Evolutionary conservation across 2,329 filamentous ascomycete species (phyloP).

Genomic region (Alternaria sp.): DNA sequence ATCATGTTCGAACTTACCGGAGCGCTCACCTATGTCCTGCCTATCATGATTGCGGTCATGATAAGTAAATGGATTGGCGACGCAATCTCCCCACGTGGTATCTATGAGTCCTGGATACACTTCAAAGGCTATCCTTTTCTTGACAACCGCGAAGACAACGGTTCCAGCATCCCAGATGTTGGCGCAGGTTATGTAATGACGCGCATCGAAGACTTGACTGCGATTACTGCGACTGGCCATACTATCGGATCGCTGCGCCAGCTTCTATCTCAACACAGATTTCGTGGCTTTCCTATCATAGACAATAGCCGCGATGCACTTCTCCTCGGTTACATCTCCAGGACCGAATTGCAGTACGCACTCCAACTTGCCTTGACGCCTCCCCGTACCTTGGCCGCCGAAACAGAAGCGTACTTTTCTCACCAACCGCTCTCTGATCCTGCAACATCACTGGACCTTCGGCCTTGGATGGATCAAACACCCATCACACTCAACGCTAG

Average conservation of each 20-base stretch:
- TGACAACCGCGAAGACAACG: slow-evolving; percentile 79
- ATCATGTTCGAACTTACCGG: slow-evolving; percentile 99
- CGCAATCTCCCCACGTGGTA: slow-evolving; percentile 87
- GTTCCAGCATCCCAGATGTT: slow-evolving; percentile 74
- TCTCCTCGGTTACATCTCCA: slow-evolving; percentile 90
- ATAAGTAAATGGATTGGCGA: slow-evolving; percentile 98
- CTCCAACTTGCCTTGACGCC: slow-evolving; percentile 66
- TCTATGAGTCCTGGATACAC: slow-evolving; percentile 98
- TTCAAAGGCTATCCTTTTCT: slow-evolving; percentile 95
- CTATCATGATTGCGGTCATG: slow-evolving; percentile 99
- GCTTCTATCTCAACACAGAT: slow-evolving; percentile 75
- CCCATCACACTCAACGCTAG: slow-evolving; percentile 85
- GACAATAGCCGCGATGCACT: slow-evolving; percentile 77
- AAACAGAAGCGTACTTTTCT: slow-evolving; percentile 82
- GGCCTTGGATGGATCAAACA: slow-evolving; percentile 99
- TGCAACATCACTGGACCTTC: slow-evolving; percentile 78
- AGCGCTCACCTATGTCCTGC: slow-evolving; percentile 92
- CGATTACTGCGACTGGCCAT: slow-evolving; percentile 85
- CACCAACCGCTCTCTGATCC: slow-evolving; percentile 80
- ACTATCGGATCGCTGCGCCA: slow-evolving; percentile 77
- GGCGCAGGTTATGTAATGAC: slow-evolving; percentile 92
- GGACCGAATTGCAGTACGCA: slow-evolving; percentile 86
- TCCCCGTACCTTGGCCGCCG: slow-evolving; percentile 66
- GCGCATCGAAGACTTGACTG: slow-evolving; percentile 83
- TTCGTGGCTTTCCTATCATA: slow-evolving; percentile 92